phyloP scores from a whole-genome alignment of 1,284 basidiomycete species.

The Cutaneotrichosporon daszewskae region DNA sequence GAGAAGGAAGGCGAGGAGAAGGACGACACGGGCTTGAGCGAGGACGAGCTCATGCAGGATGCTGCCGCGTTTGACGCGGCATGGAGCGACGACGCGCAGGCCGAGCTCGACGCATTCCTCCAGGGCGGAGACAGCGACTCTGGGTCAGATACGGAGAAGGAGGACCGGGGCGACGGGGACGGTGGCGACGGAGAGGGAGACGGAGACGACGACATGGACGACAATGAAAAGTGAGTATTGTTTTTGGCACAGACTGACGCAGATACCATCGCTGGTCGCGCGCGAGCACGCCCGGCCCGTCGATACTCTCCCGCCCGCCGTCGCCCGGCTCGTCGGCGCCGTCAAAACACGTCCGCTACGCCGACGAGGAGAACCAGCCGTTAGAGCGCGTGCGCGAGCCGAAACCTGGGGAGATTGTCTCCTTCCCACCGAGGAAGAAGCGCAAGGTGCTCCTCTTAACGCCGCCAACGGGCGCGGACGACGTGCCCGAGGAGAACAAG shows the following conservation, averaged over 20 bases:
- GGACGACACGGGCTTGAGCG: neutral
- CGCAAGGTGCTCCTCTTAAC: slow-evolving; percentile 30
- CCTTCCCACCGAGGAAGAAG: slow-evolving; percentile 18
- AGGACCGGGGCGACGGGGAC: slow-evolving; percentile 2
- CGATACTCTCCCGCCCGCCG: slow-evolving; percentile 9
- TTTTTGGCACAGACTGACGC: slow-evolving; percentile 2
- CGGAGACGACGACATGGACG: neutral
- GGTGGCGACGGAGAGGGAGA: neutral
- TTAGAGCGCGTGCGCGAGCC: slow-evolving; percentile 23
- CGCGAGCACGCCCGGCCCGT: slow-evolving; percentile 11
- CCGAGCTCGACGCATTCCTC: slow-evolving; percentile 11
- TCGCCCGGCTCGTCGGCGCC: neutral
- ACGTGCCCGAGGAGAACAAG: slow-evolving; percentile 28
- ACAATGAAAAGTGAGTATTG: slow-evolving; percentile 1
- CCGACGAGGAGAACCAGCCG: slow-evolving; percentile 38
- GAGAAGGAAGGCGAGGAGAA: slow-evolving; percentile 2
- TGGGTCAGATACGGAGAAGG: no score
- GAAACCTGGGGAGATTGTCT: slow-evolving; percentile 17
- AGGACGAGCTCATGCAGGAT: no score
- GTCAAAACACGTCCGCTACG: slow-evolving; percentile 37
- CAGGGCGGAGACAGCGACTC: slow-evolving; percentile 4
- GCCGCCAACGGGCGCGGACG: slow-evolving; percentile 13
- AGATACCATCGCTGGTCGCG: slow-evolving; percentile 12
- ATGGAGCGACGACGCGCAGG: slow-evolving; percentile 15
- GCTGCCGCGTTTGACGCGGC: neutral